Base-by-base conservation (phyloP, 768 basidiomycete species). In the Hortiboletus campestris region DNA sequence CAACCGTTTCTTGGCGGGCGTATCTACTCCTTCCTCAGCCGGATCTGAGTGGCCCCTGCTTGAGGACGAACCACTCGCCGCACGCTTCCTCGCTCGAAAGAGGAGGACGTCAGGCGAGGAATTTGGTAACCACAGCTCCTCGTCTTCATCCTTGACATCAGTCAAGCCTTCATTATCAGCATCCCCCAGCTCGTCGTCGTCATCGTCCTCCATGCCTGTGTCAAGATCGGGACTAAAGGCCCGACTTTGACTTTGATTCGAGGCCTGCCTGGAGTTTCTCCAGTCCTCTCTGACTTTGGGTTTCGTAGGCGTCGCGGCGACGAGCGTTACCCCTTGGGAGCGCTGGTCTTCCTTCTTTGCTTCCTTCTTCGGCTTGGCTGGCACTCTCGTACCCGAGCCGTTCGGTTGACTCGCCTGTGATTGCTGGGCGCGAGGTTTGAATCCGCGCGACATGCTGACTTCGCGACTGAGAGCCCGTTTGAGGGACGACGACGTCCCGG, bases 361-460 rank as follows among this genome's bases (percentile, higher is more conserved):
- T 40, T 57, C 54, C 46, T 11, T 57, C 42, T 45, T 60, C 2
- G 60, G 41, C 47, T 59, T 60, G 35, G 49, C 49, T 0, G 31
- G 41, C 44, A 50, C 55, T 49, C 66, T 70, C 5, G 58, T 53
- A n/a, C 65, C 49, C 19, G 52, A 51, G 14, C 56, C 47, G 20
- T 56, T 55, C 40, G 62, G 55, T 20, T 58, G 63, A 25, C 51
- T 60, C 35, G 50, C 31, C 20, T 58, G 57, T 19, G 57, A 56
- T 19, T 41, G 46, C 46, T 61, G 55, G 54, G 57, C 54, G 61
- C 78, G 53, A 44, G 76, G 77, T 63, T 84, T 88, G 72, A 89
- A 89, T 22, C 72, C 79, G 32, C 87, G 79, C 17, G 84, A 84
- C 89, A 91, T 91, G 71, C 86, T 90, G 58, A 90, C 77, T 66